phyloP scores from a whole-genome alignment of 208 protist species.

The Acanthamoeba lenticulata region DNA sequence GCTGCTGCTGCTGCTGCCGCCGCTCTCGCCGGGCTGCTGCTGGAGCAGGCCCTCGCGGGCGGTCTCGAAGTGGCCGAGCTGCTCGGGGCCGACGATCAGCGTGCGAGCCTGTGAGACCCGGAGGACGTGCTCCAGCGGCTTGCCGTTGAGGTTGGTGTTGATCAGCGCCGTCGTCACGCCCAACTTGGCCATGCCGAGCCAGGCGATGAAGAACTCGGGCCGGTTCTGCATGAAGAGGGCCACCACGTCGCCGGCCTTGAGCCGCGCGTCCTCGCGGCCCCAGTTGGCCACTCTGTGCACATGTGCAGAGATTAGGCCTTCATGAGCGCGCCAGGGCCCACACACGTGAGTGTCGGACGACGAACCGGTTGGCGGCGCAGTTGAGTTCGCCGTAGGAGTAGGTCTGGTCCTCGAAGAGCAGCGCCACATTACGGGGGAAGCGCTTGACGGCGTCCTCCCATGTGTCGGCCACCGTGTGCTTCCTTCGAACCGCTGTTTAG shows the following conservation, averaged over 20 bases:
- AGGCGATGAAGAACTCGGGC: conserved; percentile 64
- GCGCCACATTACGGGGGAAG: background rate
- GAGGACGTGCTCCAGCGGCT: conserved; percentile 34
- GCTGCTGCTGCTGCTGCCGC: too few species aligned
- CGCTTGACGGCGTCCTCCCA: background rate
- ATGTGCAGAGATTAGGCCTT: too few species aligned
- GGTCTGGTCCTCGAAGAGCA: conserved; percentile 37
- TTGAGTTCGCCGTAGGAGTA: conserved; percentile 26
- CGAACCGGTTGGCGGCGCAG: background rate
- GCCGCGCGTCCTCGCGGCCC: background rate
- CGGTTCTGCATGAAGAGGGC: conserved; percentile 63
- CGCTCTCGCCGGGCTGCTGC: too few species aligned
- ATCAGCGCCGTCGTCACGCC: conserved; percentile 73
- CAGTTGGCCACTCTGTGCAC: conserved; percentile 35
- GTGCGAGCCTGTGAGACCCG: background rate
- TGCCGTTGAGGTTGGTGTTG: conserved; percentile 70
- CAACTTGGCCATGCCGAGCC: conserved; percentile 10
- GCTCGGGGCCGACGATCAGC: conserved; percentile 20
- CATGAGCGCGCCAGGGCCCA: too few species aligned
- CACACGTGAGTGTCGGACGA: background rate
- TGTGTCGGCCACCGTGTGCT: background rate
- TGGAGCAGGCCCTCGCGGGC: background rate
- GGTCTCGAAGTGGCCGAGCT: background rate
- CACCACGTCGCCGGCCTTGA: conserved; percentile 61
- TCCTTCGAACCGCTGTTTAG: background rate